Base-by-base conservation (phyloP, 345 rosid genomes). In the Heritiera fomes region DNA sequence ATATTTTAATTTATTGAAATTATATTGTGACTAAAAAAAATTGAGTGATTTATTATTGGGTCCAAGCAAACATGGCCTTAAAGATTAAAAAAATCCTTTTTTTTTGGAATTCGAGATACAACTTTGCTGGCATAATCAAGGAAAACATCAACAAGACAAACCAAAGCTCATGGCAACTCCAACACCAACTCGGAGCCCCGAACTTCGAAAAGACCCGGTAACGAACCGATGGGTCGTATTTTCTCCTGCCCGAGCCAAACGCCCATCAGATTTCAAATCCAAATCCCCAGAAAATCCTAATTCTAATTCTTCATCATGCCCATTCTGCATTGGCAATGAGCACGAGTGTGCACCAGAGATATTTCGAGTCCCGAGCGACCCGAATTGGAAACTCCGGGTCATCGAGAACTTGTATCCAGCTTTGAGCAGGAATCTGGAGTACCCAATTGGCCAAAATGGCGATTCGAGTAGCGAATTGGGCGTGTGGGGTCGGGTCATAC, bases 291-390 rank as follows among this genome's bases (percentile, higher is more conserved):
- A 85, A 75, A 68, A 75, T 76, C 83, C 88, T 6, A 71, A 65
- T 28, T 11, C 60, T 1, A 72, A 77, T 73, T 77, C 79, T 69
- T 55, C 82, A 1, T 67, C 88, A 0, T 96, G 99, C 83, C 90
- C 97, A 6, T 94, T 96, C 85, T 96, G 99, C 91, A 84, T 86
- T 72, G 93, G 97, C 77, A 89, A 89, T 82, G 99, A 96, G 88
- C 85, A 87, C 84, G 86, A 91, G 71, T 93, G 97, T 63, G 98
- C 98, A 1, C 95, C 94, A n/a, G 91, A 94, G 88, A 93, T 94
- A 75, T 95, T 93, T 85, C 94, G 99, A 79, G 85, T 87, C 52
- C 92, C 93, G 13, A 40, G 82, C 15, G 90, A 86, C 41, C 85
- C 87, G 74, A 58, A 77, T 7, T 94, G 95, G 98, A 92, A 86